Conservation (phyloP, 2,329 filamentous ascomycete species). For the Macrophomina tecta region DNA sequence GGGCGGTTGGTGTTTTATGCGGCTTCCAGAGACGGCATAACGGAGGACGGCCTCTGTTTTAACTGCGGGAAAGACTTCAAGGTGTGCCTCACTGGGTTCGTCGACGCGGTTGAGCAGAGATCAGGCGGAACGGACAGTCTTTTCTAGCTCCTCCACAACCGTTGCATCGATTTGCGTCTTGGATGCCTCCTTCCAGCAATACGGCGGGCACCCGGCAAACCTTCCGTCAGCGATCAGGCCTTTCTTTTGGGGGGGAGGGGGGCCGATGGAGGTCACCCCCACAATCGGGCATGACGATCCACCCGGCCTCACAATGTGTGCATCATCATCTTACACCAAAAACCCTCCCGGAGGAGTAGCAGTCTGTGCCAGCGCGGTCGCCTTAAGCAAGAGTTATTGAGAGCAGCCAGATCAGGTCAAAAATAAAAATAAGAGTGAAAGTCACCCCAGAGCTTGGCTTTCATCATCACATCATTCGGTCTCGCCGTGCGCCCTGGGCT, state of each 20-base stretch:
- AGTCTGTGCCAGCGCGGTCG: constrained; percentile 14
- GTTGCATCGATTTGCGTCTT: neutral
- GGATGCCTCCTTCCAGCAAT: neutral
- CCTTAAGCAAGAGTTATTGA: neutral
- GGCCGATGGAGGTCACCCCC: neutral
- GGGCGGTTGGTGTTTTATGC: constrained; percentile 10
- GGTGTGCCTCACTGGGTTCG: neutral
- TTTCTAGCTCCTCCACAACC: neutral
- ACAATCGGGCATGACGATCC: constrained; percentile 5
- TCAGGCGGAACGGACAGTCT: neutral
- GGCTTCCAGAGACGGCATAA: neutral
- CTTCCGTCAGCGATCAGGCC: constrained; percentile 1
- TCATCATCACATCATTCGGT: neutral
- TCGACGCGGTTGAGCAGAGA: neutral
- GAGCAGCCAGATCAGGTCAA: neutral
- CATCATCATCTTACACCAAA: constrained; percentile 9
- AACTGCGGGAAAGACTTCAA: neutral
- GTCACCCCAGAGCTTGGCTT: constrained; percentile 3
- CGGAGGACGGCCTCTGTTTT: neutral
- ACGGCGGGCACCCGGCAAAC: constrained; percentile 2
- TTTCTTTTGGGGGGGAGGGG: neutral
- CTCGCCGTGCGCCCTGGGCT: constrained; percentile 14
- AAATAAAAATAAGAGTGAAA: neutral
- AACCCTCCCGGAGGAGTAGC: constrained; percentile 7
- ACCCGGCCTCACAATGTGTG: neutral